Base-by-base conservation (phyloP, 805 yeast genomes). In the Starmerella stellata region DNA sequence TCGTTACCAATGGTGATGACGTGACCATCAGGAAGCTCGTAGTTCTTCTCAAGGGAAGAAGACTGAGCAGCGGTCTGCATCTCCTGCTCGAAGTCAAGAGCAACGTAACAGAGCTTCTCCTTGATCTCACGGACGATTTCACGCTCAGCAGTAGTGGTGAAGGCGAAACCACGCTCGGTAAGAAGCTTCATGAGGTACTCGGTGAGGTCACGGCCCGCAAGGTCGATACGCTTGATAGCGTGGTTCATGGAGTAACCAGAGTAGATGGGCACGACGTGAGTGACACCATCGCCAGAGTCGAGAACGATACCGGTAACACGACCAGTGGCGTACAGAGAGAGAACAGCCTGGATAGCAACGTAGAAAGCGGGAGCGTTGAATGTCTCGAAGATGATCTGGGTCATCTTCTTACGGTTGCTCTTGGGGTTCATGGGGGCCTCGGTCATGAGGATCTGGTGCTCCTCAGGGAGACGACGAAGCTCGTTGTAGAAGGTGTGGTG, bases 341-440 rank as follows among this genome's bases (percentile, higher is more conserved):
- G 75, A 45, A 87, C 95, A 57, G 98, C 96, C 72, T 87, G 98
- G 63, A 90, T 87, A 56, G 93, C 77, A 54, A 90, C 95, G 78
- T 90, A 90, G 72, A 90, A 85, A 45, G 98, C 98, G 60, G 98
- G 98, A 52, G 85, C 95, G 67, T 87, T 87, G 75, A 90, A 90
- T 52, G 96, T 90, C 75, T 90, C 98, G 62, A 90, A 90, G 75
- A 90, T 73, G 62, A 90, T 87, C 72, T 90, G 96, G 52, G 96
- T 87, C 96, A 90, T 90, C 78, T 90, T 90, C 74, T 90, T 96
- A 75, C 96, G 83, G 85, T 90, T 90, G 53, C 90, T 75, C 70
- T 87, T 90, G 63, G 98, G 98, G 73, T 90, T 90, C 82, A 83
- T 80, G 68, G 98, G 98, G 52, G 98, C 98, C 75, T 90, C 98